phyloP scores from a whole-genome alignment of 2,329 filamentous ascomycete genomes.

The Tolypocladium capitatum region DNA sequence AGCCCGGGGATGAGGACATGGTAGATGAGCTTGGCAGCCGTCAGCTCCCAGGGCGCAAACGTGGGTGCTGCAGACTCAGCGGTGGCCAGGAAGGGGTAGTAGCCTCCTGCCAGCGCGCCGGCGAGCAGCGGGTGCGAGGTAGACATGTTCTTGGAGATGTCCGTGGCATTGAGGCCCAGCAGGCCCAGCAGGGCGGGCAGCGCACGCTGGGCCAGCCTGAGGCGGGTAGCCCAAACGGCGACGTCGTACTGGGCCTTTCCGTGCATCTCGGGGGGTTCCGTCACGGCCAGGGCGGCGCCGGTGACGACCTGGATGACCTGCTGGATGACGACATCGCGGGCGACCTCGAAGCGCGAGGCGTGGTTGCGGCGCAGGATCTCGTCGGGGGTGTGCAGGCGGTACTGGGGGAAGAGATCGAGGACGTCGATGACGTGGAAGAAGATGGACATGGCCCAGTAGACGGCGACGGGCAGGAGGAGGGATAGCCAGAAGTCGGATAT shows the following conservation, averaged over 20 bases:
- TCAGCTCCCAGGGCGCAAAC: conserved; percentile 75
- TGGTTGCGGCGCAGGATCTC: conserved; percentile 82
- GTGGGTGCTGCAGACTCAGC: conserved; percentile 51
- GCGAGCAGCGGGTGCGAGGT: conserved; percentile 60
- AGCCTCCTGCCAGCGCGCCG: conserved; percentile 63
- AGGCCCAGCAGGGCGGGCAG: conserved; percentile 58
- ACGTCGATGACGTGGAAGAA: conserved; percentile 81
- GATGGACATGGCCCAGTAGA: conserved; percentile 79
- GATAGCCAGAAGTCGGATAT: conserved; percentile 72
- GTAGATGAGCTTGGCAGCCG: conserved; percentile 65
- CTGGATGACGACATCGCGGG: conserved; percentile 83
- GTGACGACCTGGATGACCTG: conserved; percentile 77
- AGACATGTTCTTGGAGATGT: conserved; percentile 63
- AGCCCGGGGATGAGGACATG: conserved; percentile 60
- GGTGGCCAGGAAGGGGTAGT: conserved; percentile 55
- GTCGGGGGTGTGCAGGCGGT: conserved; percentile 87
- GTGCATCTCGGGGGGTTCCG: conserved; percentile 59
- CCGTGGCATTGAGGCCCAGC: conserved; percentile 62
- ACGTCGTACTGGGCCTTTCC: conserved; percentile 79
- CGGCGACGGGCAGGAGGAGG: conserved; percentile 61
- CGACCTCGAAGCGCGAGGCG: conserved; percentile 70
- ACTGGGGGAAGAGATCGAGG: conserved; percentile 75
- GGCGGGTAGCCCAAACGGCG: conserved; percentile 74
- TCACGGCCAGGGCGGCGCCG: conserved; percentile 51
- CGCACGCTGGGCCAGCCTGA: conserved; percentile 66